phyloP scores from a whole-genome alignment of 805 yeast genomes.

The Kazachstania psychrophila region DNA sequence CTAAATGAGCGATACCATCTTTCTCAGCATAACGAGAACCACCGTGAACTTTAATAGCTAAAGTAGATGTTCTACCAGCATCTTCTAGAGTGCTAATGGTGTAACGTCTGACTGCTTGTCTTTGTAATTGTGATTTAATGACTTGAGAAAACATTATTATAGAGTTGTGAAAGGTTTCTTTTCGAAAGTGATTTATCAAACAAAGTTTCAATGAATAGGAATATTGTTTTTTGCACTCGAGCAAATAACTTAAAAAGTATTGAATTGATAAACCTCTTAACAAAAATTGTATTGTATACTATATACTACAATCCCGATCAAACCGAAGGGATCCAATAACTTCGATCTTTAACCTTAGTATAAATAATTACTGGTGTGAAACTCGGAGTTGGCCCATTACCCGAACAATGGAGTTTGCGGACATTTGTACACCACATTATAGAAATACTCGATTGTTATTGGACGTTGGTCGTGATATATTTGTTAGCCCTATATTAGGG shows the following conservation, averaged over 20 bases:
- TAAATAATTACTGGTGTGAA: too few species aligned
- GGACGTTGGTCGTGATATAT: neutral
- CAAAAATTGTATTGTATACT: too few species aligned
- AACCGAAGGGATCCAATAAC: neutral
- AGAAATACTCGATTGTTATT: neutral
- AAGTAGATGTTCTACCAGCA: conserved; percentile 58
- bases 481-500: too few species aligned
- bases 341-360: neutral
- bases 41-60: conserved; percentile 74
- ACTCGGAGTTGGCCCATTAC: neutral
- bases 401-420: conserved; percentile 1
- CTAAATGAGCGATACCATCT: conserved; percentile 79
- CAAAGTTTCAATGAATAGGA: neutral
- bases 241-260: too few species aligned
- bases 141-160: conserved; percentile 5
- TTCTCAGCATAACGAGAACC: conserved; percentile 67
- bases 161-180: too few species aligned
- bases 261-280: too few species aligned
- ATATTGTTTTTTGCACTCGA: too few species aligned
- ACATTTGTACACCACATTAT: neutral
- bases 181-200: neutral
- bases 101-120: conserved; percentile 29
- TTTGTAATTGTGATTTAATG: conserved; percentile 17
- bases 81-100: conserved; percentile 47
- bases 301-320: too few species aligned